Percentiles rank a stretch among this genome's conserved stretches.
Evolutionary conservation across 495 filamentous ascomycete genomes (phyloP).

Genomic region (Hypoxylon cercidicola): DNA sequence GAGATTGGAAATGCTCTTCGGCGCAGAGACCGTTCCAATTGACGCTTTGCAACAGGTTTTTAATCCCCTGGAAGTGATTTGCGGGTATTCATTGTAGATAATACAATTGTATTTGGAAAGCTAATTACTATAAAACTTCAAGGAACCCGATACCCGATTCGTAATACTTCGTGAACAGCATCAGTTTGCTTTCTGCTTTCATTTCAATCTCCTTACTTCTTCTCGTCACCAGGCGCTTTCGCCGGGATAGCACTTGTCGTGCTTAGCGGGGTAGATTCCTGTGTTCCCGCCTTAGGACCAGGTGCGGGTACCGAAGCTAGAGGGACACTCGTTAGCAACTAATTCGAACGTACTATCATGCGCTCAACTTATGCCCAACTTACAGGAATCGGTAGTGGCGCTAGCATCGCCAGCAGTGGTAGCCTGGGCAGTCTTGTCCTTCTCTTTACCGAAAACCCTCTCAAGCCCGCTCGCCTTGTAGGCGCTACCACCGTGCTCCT

Average conservation of each 20-base stretch:
- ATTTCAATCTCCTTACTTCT: conserved; percentile 18
- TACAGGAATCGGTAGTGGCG: conserved; percentile 33
- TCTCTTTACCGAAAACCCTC: conserved; percentile 57
- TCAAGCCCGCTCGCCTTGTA: conserved; percentile 61
- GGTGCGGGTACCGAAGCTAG: conserved; percentile 36
- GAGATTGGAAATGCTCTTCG: too few relatives aligned
- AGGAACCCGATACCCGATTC: conserved; percentile 15
- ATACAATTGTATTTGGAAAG: conserved; percentile 16
- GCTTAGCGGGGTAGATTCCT: conserved; percentile 28
- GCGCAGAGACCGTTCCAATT: too few relatives aligned
- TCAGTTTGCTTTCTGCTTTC: conserved; percentile 5
- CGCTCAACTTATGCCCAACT: conserved; percentile 22
- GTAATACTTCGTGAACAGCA: conserved; percentile 25
- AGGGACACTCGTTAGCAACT: conserved; percentile 1
- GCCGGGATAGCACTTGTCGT: conserved; percentile 34
- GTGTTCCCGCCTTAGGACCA: conserved; percentile 36
- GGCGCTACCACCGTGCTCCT: conserved; percentile 63
- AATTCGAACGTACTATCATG: background rate
- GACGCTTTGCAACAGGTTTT: too few relatives aligned
- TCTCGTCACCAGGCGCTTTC: conserved; percentile 39
- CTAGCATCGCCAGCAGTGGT: conserved; percentile 38
- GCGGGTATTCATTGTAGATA: too few relatives aligned
- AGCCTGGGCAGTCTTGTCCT: conserved; percentile 47
- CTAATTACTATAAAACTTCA: conserved; percentile 24
- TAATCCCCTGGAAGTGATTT: background rate